These are phyloP conservation scores for Ascochyta rabiei DNA, from an alignment of 2,329 filamentous ascomycete species.

Conservation along the genomic window DNA sequence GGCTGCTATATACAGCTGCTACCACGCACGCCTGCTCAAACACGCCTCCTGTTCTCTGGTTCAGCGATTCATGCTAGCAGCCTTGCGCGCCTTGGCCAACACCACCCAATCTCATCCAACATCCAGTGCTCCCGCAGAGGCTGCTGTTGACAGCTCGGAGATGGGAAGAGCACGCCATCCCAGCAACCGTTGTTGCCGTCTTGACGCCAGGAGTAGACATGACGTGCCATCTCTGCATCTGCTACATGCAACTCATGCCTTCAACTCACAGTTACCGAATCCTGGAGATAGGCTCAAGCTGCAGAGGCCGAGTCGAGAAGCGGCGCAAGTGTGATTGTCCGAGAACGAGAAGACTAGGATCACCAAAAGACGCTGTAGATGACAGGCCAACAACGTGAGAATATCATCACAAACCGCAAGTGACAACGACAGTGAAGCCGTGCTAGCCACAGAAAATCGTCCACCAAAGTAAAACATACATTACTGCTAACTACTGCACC, in stretches of 20 bases:
- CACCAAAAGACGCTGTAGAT: too few relatives aligned
- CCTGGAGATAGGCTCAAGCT: too few relatives aligned
- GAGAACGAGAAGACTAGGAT: too few relatives aligned
- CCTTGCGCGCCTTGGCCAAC: neutral
- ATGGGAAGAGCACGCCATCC: neutral
- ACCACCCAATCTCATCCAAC: neutral
- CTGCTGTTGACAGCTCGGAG: neutral
- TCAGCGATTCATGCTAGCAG: neutral
- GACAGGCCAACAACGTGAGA: too few relatives aligned
- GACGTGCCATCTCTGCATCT: too few relatives aligned
- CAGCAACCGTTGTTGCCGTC: neutral
- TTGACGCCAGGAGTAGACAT: too few relatives aligned
- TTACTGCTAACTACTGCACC: constrained; percentile 1
- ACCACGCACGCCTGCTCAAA: neutral
- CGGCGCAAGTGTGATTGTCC: neutral
- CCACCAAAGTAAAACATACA: neutral
- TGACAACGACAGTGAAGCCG: too few relatives aligned
- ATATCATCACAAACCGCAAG: too few relatives aligned
- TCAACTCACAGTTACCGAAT: neutral
- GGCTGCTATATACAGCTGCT: too few relatives aligned
- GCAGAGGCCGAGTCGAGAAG: neutral
- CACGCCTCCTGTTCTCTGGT: neutral
- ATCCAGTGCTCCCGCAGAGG: neutral
- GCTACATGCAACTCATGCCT: neutral
- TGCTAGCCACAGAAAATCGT: too few relatives aligned